These are phyloP conservation scores for Garcia nutans DNA, from an alignment of 345 rosid genomes.

Conservation along the genomic window DNA sequence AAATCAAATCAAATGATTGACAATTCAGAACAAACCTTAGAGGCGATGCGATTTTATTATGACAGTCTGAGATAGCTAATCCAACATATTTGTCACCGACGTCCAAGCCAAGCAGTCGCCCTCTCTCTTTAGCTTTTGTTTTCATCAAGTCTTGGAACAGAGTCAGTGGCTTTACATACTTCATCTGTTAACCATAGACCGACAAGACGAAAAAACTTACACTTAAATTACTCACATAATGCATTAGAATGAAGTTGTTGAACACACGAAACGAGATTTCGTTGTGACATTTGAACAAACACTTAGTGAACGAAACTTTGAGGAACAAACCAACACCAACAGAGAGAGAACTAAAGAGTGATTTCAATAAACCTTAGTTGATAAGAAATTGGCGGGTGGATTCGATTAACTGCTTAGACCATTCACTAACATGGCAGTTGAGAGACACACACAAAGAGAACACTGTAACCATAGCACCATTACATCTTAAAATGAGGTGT, in stretches of 20 bases:
- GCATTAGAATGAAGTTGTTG: background rate
- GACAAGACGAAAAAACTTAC: background rate
- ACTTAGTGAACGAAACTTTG: background rate
- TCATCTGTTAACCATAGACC: constrained; percentile 46
- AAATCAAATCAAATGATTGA: background rate
- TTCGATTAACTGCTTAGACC: background rate
- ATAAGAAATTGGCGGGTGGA: background rate
- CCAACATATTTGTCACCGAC: constrained; percentile 91
- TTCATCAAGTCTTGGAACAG: constrained; percentile 50
- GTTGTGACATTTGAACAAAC: constrained; percentile 11
- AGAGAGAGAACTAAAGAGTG: background rate
- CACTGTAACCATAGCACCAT: no score
- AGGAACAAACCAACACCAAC: background rate
- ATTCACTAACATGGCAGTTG: no score
- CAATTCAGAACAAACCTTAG: constrained; percentile 44
- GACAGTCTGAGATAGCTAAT: constrained; percentile 60
- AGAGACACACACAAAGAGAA: no score
- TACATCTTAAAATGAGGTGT: no score
- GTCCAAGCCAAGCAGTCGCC: constrained; percentile 75
- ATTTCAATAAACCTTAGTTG: background rate
- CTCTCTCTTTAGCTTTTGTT: constrained; percentile 31
- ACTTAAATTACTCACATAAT: background rate
- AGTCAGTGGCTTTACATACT: constrained; percentile 56
- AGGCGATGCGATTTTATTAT: constrained; percentile 56
- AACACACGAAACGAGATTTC: background rate